These are phyloP conservation scores for Vachellia collinsii DNA, from an alignment of 306 rosid species.

Conservation along the genomic window DNA sequence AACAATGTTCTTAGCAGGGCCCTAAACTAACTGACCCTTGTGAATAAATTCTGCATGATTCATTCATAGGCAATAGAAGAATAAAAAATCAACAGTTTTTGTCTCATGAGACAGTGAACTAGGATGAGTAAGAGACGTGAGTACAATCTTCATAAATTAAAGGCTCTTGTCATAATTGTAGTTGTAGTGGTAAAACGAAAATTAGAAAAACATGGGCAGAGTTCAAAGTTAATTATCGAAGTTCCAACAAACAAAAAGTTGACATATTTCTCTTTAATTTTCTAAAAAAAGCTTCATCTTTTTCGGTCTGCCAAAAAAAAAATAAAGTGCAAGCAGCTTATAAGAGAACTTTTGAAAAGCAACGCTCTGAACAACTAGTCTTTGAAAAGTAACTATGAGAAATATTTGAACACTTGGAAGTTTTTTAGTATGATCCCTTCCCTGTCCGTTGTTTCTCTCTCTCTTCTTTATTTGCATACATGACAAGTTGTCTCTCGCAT, in stretches of 20 bases:
- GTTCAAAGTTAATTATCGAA: background rate
- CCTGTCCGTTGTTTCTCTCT: background rate
- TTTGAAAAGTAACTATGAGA: background rate
- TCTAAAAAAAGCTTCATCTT: background rate
- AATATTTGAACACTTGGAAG: background rate
- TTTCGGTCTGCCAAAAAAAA: background rate
- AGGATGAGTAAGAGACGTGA: background rate
- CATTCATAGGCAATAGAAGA: background rate
- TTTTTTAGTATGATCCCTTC: slow-evolving; percentile 9
- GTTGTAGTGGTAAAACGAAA: slow-evolving; percentile 9
- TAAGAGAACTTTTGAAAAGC: background rate
- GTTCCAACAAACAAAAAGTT: background rate
- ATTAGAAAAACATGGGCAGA: background rate
- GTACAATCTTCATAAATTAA: background rate
- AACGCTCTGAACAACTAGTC: background rate
- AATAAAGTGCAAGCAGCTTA: background rate
- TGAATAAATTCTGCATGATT: background rate
- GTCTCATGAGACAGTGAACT: background rate
- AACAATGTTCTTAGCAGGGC: slow-evolving; percentile 1
- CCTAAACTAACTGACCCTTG: background rate
- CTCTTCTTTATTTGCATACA: slow-evolving; percentile 11
- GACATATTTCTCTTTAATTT: background rate
- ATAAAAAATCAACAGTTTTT: background rate
- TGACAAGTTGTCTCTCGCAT: background rate
- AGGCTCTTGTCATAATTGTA: slow-evolving; percentile 2